Evolutionary conservation across 1,284 basidiomycete genomes (phyloP), one percentile per base, ranked within the genome.

Genomic region (Apiotrichum akiyoshidainum): DNA sequence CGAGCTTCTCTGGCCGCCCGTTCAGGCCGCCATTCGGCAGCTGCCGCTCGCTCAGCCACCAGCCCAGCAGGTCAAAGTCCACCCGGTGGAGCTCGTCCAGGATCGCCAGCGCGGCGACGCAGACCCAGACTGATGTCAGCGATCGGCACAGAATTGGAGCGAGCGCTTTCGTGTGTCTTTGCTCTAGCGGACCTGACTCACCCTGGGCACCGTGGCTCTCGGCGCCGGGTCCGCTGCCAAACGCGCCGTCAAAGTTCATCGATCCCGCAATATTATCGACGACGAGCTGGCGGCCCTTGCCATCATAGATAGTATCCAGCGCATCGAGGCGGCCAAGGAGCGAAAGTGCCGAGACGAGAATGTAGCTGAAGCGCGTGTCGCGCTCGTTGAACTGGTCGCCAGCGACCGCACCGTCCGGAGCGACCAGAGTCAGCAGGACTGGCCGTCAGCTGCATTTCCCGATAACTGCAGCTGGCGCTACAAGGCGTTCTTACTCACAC

Each of bases 1-100:
- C 92, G n/a, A 98, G 81, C 80, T 99, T 99, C 74, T 99, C 92
- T 3, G 95, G 95, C 21, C 95, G 83, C 0, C 95, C 95, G 67
- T 99, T 98, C 59, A 99, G 80, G 0, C 95, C 96, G 10, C 95
- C 95, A 68, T 86, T 92, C 0, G 92, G 88, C 12, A 97, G 81
- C 74, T 99, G 95, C 10, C 95, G 82, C 71, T 99, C 96, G 12
- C 88, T 85, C 2, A 99, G 80, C 95, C 95, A 99, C 86, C 89
- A 93, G 12, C 83, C 88, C 2, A 97, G 80, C 34, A 85, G 88
- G 19, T 89, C 83, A 1, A 79, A 70, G 70, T 96, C 90, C 6
- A 94, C 83, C 37, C 84, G 80, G 68, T 95, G 87, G 12, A 98
- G 79, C 50, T 86, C 79, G 69, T 89, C 87, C 5, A 98, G 81